Conservation (phyloP, 1,139 yeast species). For the Sugiyamaella sp. region DNA sequence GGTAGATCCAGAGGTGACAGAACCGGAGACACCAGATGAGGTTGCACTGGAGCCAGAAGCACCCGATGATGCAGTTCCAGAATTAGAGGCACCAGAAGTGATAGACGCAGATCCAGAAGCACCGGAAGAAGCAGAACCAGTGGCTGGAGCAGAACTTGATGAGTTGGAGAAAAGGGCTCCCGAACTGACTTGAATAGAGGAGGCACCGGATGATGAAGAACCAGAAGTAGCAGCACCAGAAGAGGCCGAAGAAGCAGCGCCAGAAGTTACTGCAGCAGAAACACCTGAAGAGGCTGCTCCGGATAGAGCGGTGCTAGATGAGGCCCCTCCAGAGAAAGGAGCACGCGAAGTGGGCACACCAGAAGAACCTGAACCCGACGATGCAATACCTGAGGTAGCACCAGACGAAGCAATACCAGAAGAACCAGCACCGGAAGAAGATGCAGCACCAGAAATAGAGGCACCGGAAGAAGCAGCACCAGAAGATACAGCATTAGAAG, state of each 20-base stretch:
- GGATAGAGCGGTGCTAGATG: background rate
- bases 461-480: background rate
- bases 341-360: no score
- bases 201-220: background rate
- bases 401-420: background rate
- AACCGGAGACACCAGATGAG: slow-evolving; percentile 8
- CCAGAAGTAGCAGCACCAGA: background rate
- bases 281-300: background rate
- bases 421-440: slow-evolving; percentile 2
- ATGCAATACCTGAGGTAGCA: slow-evolving; percentile 1
- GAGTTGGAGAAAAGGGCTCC: background rate
- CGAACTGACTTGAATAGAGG: background rate
- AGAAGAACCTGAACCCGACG: background rate
- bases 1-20: slow-evolving; percentile 15
- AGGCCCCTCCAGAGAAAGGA: background rate
- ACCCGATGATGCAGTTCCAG: slow-evolving; percentile 3
- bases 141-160: background rate
- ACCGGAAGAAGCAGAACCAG: slow-evolving; percentile 13
- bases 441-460: background rate
- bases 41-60: slow-evolving; percentile 2
- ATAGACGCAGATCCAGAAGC: slow-evolving; percentile 8
- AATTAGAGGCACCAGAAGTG: slow-evolving; percentile 17
- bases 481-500: background rate
- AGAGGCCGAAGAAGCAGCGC: background rate
- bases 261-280: background rate